Evolutionary conservation across 2,329 filamentous ascomycete species (phyloP).

Genomic region (Graphium sp.): DNA sequence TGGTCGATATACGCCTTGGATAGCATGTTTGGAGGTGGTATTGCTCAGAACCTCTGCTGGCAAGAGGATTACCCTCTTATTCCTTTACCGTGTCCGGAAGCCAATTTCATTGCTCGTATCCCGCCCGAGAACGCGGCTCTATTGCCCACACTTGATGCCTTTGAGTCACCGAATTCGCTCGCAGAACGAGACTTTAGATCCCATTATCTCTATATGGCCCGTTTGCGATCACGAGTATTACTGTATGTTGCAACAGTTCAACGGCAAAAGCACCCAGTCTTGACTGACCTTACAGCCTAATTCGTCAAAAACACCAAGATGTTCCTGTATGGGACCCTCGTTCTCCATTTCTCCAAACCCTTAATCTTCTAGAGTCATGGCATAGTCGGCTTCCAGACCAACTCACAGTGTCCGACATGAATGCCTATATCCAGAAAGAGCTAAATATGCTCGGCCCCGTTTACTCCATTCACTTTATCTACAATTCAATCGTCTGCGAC

Average conservation of each 20-base stretch:
- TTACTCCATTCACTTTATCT: slow-evolving; percentile 10
- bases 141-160: slow-evolving; percentile 1
- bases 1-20: slow-evolving; percentile 24
- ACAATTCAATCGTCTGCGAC: slow-evolving; percentile 10
- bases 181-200: background rate
- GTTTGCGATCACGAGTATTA: slow-evolving; percentile 8
- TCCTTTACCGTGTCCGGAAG: slow-evolving; percentile 8
- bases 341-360: slow-evolving; percentile 8
- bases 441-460: slow-evolving; percentile 8
- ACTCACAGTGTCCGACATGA: slow-evolving; percentile 9
- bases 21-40: slow-evolving; percentile 20
- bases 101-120: slow-evolving; percentile 6
- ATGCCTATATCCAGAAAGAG: slow-evolving; percentile 9
- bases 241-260: slow-evolving; percentile 5
- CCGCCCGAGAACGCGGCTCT: slow-evolving; percentile 1
- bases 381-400: slow-evolving; percentile 8
- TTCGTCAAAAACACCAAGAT: slow-evolving; percentile 6
- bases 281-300: slow-evolving; percentile 6
- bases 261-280: background rate
- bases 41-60: slow-evolving; percentile 15
- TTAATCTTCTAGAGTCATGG: slow-evolving; percentile 8
- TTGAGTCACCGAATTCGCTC: background rate
- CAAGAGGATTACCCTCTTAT: slow-evolving; percentile 8
- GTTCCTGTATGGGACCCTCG: slow-evolving; percentile 6
- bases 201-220: slow-evolving; percentile 4